phyloP scores from a whole-genome alignment of 192 early-diverging fungal species.

The Coemansia sp. region DNA sequence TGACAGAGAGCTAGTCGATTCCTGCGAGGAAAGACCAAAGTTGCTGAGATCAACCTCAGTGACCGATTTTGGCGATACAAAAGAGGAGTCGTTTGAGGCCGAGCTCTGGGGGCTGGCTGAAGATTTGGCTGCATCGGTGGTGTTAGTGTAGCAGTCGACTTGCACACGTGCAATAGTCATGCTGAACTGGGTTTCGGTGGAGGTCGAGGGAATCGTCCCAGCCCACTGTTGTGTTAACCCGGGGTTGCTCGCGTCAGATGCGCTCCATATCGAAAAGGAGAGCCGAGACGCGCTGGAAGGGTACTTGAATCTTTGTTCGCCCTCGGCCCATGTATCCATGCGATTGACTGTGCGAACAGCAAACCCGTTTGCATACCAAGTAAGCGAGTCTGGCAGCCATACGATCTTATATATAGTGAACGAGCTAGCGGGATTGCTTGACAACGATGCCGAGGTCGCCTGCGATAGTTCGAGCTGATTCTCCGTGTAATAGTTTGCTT shows the following conservation, averaged over 20 bases:
- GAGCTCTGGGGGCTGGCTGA: not conserved
- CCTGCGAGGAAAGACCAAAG: conserved; percentile 33
- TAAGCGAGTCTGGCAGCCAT: conserved; percentile 61
- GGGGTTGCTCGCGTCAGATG: conserved; percentile 39
- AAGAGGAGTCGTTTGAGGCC: not conserved
- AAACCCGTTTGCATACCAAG: conserved; percentile 60
- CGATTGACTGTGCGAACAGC: conserved; percentile 55
- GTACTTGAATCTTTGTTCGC: conserved; percentile 50
- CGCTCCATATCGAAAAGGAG: conserved; percentile 67
- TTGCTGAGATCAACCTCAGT: conserved; percentile 27
- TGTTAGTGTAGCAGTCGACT: conserved; percentile 55
- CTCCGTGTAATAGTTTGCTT: conserved; percentile 63
- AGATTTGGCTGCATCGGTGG: conserved; percentile 4
- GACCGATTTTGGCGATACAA: conserved; percentile 7
- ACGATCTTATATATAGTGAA: conserved; percentile 64
- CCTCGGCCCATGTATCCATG: conserved; percentile 52
- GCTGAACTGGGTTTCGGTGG: conserved; percentile 41
- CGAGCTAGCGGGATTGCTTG: conserved; percentile 39
- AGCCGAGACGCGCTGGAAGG: conserved; percentile 53
- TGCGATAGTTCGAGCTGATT: conserved; percentile 44
- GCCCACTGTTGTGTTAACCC: conserved; percentile 55
- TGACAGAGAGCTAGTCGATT: not conserved
- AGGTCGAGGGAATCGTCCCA: conserved; percentile 44
- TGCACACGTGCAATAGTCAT: conserved; percentile 56
- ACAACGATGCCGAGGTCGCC: conserved; percentile 20